Base-by-base conservation (phyloP, 805 yeast species). In the Candida schatavii region DNA sequence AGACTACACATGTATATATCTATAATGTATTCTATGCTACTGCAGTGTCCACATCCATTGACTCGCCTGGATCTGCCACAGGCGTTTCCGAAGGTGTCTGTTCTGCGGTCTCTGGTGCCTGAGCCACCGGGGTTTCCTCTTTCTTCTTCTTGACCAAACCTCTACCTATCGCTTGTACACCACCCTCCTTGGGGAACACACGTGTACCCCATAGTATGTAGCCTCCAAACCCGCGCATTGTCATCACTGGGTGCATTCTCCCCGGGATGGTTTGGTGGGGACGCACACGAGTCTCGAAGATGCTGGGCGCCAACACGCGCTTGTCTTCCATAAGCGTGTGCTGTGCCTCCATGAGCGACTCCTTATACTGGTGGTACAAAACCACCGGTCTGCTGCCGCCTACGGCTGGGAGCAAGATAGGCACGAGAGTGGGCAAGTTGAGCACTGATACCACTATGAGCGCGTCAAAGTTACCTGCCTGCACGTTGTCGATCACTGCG, bases 251-350 rank as follows among this genome's bases (percentile, higher is more conserved):
- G 61, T 93, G 99, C 55, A 91, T 70, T 57, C 95, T 81, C 5
- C 98, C 99, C 15, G 95, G 88, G 22, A 91, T 80, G 3, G 97
- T 88, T 68, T 93, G 99, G 59, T 85, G 90, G 38, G 82, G 83
- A 48, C 97, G 77, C 10, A 85, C 93, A 47, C 87, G 74, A 1
- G 95, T 79, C 61, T 90, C 97, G 47, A 77, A 73, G 18, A 91
- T 79, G 13, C 88, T 78, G 4, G 97, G 95, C 0, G 93, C 91
- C 51, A 93, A 68, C 7, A 87, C 77, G 35, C 88, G 73, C 45
- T 79, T 72, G 54, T 90, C 95, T 22, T 67, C 66, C 48, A 78
- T 71, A 34, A 90, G 68, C n/a, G 67, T 70, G 49, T 85, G 83
- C 46, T 86, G 88, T 2, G 88, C 71, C 43, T 83, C 88, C 41